Evolutionary conservation across 306 rosid genomes (phyloP), one percentile per base, ranked within the genome.

Genomic region (Astragalus membranaceus): DNA sequence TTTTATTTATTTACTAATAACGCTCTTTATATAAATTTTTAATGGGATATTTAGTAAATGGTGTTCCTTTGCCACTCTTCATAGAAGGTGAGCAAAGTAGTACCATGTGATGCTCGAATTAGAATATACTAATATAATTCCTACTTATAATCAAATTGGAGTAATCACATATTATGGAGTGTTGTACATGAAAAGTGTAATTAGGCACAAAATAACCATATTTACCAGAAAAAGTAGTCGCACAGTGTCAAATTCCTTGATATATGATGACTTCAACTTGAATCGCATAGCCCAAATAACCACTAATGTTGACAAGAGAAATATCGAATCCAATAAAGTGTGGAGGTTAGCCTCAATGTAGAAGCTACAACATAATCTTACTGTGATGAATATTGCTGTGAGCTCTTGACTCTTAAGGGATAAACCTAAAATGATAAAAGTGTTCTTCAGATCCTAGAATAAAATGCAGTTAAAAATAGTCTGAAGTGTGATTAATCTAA

Each of bases 381-480:
- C 72, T 12, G 68, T 64, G 16, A 89, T 32, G 72, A 73, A 83
- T 10, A 82, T 9, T 32, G 96, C 98, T 36, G 96, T 89, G 73
- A 92, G 89, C 75, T 88, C 96, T 80, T 89, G 96, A 43, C 82
- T 84, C 86, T 81, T 90, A 0, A 88, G 79, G 0, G 97, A 90
- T 8, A 93, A 76, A 58, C 98, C 98, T 93, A 64, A 33, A 43
- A 43, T 56, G 39, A 14, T 5, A 32, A n/a, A 64, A 64, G 8
- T 29, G 6, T 46, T 46, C 42, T n/a, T 64, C 5, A 29, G 26
- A 8, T 29, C 23, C 3, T 54, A 13, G 16, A 35, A 69, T 26
- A 26, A 13, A 36, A 50, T 67, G 13, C 3, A 35, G 4, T 3
- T 13, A 4, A 13, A 51, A 37, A 7, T 2, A n/a, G n/a, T n/a